Evolutionary conservation across 331 rosid genomes (phyloP).

Genomic region (Arachis monticola): DNA sequence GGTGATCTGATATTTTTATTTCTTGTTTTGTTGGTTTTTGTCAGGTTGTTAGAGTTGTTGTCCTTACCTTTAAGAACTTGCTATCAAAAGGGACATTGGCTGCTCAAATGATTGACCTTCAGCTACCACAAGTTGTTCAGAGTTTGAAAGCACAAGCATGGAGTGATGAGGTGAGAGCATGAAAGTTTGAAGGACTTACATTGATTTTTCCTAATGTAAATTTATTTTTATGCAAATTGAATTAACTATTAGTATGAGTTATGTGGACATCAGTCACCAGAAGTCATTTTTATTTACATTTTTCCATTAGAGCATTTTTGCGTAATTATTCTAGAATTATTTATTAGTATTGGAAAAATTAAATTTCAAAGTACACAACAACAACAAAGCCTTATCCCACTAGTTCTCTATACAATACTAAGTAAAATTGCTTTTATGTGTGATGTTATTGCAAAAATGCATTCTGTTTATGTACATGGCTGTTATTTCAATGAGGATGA

Average conservation of each 20-base stretch:
- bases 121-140: conserved; percentile 90
- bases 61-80: conserved; percentile 84
- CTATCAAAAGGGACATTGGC: conserved; percentile 87
- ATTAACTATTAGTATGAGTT: not conserved
- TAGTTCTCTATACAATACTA: not conserved
- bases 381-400: not conserved
- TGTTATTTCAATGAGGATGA: not conserved
- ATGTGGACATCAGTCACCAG: not conserved
- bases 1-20: conserved; percentile 31
- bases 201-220: conserved; percentile 18
- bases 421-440: conserved; percentile 8
- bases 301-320: not conserved
- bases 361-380: not conserved
- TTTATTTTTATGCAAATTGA: conserved; percentile 6
- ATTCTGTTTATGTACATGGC: not conserved
- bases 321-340: not conserved
- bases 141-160: conserved; percentile 98
- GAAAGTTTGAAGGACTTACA: conserved; percentile 24
- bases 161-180: conserved; percentile 96
- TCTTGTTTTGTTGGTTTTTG: conserved; percentile 44
- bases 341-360: not conserved
- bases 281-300: not conserved
- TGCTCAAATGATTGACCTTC: conserved; percentile 96
- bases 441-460: not conserved
- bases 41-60: conserved; percentile 98